phyloP scores from a whole-genome alignment of 805 yeast species.

The Yarrowia porcina region DNA sequence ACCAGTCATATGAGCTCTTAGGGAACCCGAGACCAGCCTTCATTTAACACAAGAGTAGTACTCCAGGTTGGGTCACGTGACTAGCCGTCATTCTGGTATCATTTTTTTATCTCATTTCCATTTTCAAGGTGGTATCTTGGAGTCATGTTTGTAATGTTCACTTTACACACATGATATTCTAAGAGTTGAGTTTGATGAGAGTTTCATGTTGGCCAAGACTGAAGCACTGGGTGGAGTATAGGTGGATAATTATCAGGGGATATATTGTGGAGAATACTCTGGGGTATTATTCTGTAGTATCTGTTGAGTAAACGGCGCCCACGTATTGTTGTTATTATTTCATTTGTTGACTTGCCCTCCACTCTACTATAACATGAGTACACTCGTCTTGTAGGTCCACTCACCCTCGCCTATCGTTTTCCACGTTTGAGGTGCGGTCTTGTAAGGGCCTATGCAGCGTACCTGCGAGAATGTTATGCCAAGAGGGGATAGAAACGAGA shows the following conservation, averaged over 20 bases:
- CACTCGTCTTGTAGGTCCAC: no score
- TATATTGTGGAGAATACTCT: no score
- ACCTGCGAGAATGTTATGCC: neutral
- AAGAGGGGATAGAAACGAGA: no score
- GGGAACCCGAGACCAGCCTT: conserved; percentile 3
- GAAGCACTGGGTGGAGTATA: no score
- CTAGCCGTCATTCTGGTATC: neutral
- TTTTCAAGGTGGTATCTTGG: neutral
- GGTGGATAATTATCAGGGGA: no score
- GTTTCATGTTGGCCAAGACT: neutral
- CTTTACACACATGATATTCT: neutral
- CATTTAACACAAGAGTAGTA: neutral
- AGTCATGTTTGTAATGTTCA: neutral
- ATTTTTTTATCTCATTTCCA: neutral
- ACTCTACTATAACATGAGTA: no score
- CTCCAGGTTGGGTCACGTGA: neutral
- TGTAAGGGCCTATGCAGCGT: neutral
- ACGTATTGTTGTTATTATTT: no score
- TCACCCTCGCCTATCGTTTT: conserved; percentile 10
- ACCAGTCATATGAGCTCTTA: neutral
- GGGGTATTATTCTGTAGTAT: no score
- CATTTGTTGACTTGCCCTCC: no score
- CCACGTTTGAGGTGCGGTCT: neutral
- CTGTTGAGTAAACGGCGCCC: no score
- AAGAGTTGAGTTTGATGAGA: neutral